A percentile compares a stretch with the other conserved stretches of the same genome.
Conservation (phyloP, 164 flowering plant species). For the Aristolochia contorta region DNA sequence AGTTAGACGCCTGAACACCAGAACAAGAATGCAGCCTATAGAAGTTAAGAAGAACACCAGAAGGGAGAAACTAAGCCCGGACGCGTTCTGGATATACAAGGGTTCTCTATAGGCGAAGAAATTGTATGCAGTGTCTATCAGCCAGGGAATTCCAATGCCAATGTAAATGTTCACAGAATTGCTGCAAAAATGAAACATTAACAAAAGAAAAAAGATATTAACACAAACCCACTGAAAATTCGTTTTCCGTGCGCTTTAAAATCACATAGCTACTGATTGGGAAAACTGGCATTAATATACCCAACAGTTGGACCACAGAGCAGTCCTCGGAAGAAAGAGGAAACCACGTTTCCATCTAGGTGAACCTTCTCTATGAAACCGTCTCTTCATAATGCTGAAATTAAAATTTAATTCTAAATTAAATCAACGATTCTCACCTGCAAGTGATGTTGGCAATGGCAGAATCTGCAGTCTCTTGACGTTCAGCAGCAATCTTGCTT, state of each 20-base stretch:
- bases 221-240: neutral
- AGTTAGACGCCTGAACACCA: conserved; percentile 63
- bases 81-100: conserved; percentile 48
- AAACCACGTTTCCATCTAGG: no score
- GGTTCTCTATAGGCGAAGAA: conserved; percentile 58
- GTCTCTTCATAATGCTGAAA: no score
- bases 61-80: conserved; percentile 76
- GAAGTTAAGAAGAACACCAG: conserved; percentile 80
- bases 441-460: conserved; percentile 96
- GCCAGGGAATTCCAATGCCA: conserved; percentile 93
- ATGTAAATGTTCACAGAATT: conserved; percentile 90
- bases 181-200: conserved; percentile 29
- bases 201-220: neutral
- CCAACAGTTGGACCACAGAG: no score
- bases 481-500: conserved; percentile 95
- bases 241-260: no score
- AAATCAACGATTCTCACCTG: conserved; percentile 43
- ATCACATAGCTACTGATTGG: no score
- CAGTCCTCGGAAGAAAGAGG: no score
- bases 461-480: conserved; percentile 88
- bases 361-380: no score
- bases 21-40: conserved; percentile 61
- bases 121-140: conserved; percentile 77
- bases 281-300: no score
- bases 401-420: neutral